Evolutionary conservation across 257 asterid species (phyloP).

Genomic region (Jaltomata sinuosa): DNA sequence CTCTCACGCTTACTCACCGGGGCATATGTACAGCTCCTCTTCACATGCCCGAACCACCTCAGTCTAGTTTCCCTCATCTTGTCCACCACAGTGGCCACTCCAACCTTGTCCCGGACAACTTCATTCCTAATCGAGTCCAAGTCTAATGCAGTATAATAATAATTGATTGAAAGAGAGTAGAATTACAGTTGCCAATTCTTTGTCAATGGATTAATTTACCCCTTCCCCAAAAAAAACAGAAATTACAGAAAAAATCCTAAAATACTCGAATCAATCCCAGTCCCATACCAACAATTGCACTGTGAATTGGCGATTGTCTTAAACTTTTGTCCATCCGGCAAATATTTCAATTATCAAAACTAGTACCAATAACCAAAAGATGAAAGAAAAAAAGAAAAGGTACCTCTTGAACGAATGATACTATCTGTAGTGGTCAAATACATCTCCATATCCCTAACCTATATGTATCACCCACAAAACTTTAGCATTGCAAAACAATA

Average conservation of each 20-base stretch:
- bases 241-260: background rate
- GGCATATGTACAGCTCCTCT: no score
- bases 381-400: background rate
- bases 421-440: conserved; percentile 81
- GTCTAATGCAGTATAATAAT: background rate
- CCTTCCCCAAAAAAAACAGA: background rate
- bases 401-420: conserved; percentile 79
- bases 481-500: background rate
- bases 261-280: background rate
- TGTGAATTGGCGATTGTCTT: background rate
- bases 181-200: background rate
- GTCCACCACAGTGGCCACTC: background rate
- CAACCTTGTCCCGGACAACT: background rate
- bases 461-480: background rate
- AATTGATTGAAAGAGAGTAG: background rate
- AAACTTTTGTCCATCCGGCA: background rate
- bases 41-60: no score
- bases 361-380: background rate
- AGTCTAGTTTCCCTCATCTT: no score
- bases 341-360: background rate
- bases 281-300: background rate
- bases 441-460: conserved; percentile 94
- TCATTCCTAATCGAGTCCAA: background rate
- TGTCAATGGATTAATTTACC: background rate
- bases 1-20: no score